These are phyloP conservation scores for Trichomonascaceae sp. DNA, from an alignment of 1,139 yeast genomes.

Conservation along the genomic window DNA sequence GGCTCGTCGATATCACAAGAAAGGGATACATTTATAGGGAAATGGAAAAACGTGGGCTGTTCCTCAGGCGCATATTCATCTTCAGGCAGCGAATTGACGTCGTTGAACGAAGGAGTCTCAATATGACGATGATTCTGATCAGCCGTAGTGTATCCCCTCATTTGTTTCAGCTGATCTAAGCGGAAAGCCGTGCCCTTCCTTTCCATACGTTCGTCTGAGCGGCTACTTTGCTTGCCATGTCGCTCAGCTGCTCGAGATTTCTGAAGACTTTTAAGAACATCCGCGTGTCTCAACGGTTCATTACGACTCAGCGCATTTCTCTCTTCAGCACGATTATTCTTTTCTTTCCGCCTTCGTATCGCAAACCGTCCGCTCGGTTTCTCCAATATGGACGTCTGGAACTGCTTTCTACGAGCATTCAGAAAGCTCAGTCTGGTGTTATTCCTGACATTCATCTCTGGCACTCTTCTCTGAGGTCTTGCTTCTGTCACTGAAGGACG, in stretches of 20 bases:
- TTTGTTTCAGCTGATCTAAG: neutral
- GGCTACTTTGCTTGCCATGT: neutral
- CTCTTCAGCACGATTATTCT: neutral
- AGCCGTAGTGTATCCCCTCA: neutral
- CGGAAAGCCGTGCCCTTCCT: neutral
- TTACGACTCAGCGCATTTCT: neutral
- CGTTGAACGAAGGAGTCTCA: neutral
- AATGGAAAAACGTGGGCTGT: neutral
- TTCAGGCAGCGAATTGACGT: neutral
- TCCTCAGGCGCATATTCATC: neutral
- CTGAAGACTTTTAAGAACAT: neutral
- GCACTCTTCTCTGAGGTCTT: neutral
- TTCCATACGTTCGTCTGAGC: neutral
- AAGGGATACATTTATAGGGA: neutral
- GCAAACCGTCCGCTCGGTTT: constrained; percentile 12
- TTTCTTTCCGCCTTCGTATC: constrained; percentile 4
- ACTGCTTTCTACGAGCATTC: constrained; percentile 6
- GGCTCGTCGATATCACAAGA: constrained; percentile 11
- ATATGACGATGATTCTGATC: neutral
- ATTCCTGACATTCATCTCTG: neutral
- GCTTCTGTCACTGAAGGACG: neutral
- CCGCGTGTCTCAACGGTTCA: neutral
- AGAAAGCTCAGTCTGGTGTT: constrained; percentile 5
- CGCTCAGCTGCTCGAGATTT: neutral
- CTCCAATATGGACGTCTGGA: constrained; percentile 12